Conservation (phyloP, 345 rosid species). For the Gossypium arboreum region DNA sequence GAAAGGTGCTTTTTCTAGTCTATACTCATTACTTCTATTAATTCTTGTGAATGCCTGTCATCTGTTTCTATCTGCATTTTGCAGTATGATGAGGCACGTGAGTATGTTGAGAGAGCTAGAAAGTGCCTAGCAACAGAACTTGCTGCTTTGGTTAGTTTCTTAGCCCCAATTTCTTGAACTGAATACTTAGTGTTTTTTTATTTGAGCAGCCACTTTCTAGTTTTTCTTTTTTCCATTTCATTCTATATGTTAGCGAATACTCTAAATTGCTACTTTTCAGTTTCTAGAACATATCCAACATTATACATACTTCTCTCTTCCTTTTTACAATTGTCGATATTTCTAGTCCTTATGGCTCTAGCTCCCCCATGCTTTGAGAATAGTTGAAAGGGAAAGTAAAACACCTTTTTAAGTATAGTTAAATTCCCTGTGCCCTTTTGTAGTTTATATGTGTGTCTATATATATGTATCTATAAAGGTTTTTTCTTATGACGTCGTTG, state of each 20-base stretch:
- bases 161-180: conserved; percentile 7
- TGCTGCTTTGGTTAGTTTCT: conserved; percentile 86
- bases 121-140: conserved; percentile 97
- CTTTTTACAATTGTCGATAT: neutral
- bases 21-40: neutral
- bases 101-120: conserved; percentile 91
- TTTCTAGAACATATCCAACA: neutral
- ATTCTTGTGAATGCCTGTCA: neutral
- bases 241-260: neutral
- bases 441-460: neutral
- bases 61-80: conserved; percentile 17
- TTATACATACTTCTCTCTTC: neutral
- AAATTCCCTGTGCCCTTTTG: neutral
- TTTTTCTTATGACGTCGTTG: neutral
- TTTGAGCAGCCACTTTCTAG: neutral
- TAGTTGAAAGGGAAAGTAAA: neutral
- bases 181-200: neutral
- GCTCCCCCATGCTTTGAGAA: neutral
- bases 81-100: conserved; percentile 93
- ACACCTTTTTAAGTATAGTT: neutral
- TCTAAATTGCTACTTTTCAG: neutral
- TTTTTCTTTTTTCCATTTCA: neutral
- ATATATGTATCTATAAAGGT: no score
- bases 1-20: conserved; percentile 44
- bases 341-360: no score